Base-by-base conservation (phyloP, 164 flowering plant species). In the Magnolia sinica region DNA sequence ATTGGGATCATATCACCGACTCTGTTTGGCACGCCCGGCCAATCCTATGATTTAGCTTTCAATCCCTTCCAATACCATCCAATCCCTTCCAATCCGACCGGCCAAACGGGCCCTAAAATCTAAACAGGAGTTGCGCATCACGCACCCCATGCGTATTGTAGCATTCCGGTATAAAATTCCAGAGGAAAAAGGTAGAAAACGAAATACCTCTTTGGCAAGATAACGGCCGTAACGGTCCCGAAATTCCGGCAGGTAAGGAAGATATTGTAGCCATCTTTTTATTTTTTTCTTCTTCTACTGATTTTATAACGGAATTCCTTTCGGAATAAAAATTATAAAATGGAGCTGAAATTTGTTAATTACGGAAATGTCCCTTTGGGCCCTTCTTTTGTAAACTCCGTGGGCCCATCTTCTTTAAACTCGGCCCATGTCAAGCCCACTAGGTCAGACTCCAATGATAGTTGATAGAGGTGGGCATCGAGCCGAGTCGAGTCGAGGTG, bases 221-320 rank as follows among this genome's bases (percentile, higher is more conserved):
- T 5, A 64, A 64, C 68, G 68, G 13, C 68, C 7, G 71, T 8
- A 68, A 68, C 49, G 29, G 71, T 16, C 16, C 16, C 50, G 71
- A 37, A 68, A 68, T 13, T 68, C 71, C 18, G 6, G 71, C 71
- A 29, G 71, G 71, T 6, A 68, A 68, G 49, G 71, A 29, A 68
- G 71, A 16, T 19, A 68, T 24, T 5, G 18, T 29, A 2, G 71
- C 71, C 71, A 31, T 31, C n/a, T 68, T 19, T 5, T 31, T 37
- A 2, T 31, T 7, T 14, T 68, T 68, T 18, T 8, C 11, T 16
- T 16, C 61, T 55, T 55, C 61, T 37, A 37, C 45, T 16, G 61
- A 55, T 55, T 16, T 37, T 37, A 37, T 37, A 37, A 37, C 29
- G 45, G 18, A 11, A 11, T 55, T 55, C 61, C 61, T 55, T 55